Evolutionary conservation across 2,329 filamentous ascomycete species (phyloP), one percentile per base, ranked within the genome.

Genomic region (Pseudogymnoascus sp.): DNA sequence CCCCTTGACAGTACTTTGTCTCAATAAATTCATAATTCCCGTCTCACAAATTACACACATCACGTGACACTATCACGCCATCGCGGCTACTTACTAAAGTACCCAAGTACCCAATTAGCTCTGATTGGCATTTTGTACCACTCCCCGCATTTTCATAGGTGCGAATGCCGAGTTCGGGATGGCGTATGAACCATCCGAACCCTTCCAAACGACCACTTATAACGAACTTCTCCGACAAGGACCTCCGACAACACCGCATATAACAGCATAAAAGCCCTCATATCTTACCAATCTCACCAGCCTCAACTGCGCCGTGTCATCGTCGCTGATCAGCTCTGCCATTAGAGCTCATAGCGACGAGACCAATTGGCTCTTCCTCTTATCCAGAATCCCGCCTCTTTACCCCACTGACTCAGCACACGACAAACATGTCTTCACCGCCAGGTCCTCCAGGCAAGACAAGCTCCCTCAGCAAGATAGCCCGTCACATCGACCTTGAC

Each of bases 401-500:
- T 14, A 56, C 28, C 50, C 28, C 50, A 56, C 50, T 56, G 50
- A 56, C 50, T 56, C 50, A 56, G 50, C 50, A 56, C 50, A 56
- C 50, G 28, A 62, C 31, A 59, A 67, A 65, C 60, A 73, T 73
- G 72, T 72, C 71, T 68, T 69, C 72, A 71, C 69, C 72, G 68
- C 69, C 72, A 69, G 67, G 66, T 18, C 66, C 69, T 18, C 53
- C 37, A 50, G 63, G 65, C n/a, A 62, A 65, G 61, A 71, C 65
- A 66, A 67, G 62, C n/a, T 67, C 62, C 50, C 47, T 67, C 37
- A 66, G 65, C 18, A 73, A 74, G 66, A 67, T 66, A 23, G 65
- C 73, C 18, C 53, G 69, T 47, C 82, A 85, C 68, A 80, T 92
- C 67, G 91, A 96, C 74, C 80, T 92, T 64, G 89, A 93, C 71